Evolutionary conservation across 352 stramenopile species (phyloP), one percentile per base, ranked within the genome.

Genomic region (Elongisporangium undulatum): DNA sequence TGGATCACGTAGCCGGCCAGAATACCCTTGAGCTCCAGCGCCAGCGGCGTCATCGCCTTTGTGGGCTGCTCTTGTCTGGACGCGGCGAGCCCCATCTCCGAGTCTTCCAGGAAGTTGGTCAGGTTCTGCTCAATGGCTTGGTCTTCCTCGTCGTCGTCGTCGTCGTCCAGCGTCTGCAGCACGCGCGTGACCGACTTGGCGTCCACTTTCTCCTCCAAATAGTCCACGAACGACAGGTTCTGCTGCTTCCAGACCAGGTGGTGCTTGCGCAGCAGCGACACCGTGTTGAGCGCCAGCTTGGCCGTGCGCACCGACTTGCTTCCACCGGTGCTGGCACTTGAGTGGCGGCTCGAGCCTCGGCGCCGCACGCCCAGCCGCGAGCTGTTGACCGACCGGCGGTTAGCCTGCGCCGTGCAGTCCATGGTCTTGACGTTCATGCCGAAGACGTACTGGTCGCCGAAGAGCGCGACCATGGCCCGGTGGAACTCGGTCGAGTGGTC

Each of bases 211-310:
- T 88, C 77, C 21, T 84, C 75, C 5, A 85, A 20, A 51, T 76
- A 87, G 55, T 90, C 77, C 21, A 90, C 38, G 51, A 90, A 88
- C 45, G 70, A 75, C 66, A 84, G 71, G 45, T 75, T 79, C 15
- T 68, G 72, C 54, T 82, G 70, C 39, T 75, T 75, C 68, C 76
- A 82, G 38, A 72, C 59, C 16, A 86, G 39, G 0, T 59, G 68
- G 16, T 78, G 68, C 19, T 78, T 80, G 41, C 82, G 72, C 59
- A 84, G 72, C 10, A 90, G 68, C 24, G 76, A 81, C 7, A 87
- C 69, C 3, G 77, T 62, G 59, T 90, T 84, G 15, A 90, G 52
- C 4, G 75, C 63, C 23, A 87, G 57, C 48, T 78, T 79, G 21
- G 69, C 58, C 0, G 66, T 69, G 16, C 57, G 60, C 4, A 76